These are phyloP conservation scores for Candida qinlingensis DNA, from an alignment of 805 yeast species.

Conservation along the genomic window DNA sequence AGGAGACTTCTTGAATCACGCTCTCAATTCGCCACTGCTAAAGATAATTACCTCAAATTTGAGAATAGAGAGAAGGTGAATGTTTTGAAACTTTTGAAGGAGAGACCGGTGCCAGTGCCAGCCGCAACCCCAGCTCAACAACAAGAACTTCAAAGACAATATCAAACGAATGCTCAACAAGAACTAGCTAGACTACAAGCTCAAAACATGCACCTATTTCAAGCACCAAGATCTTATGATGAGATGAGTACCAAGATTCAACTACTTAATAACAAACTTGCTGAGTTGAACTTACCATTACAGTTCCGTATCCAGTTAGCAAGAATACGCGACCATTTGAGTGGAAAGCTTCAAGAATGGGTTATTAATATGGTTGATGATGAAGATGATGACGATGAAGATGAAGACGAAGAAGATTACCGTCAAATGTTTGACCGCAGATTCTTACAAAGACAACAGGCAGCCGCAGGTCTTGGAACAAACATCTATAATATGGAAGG, in stretches of 20 bases:
- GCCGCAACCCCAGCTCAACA: not conserved
- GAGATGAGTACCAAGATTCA: not conserved
- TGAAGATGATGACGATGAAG: not conserved
- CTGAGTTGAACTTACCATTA: not conserved
- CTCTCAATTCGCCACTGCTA: not conserved
- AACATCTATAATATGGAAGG: not conserved
- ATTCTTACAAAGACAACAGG: not conserved
- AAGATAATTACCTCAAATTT: slow-evolving; percentile 1
- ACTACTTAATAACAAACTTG: slow-evolving; percentile 1
- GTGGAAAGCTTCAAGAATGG: too few species aligned
- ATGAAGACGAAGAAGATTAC: not conserved
- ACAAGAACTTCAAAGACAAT: not conserved
- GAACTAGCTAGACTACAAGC: not conserved
- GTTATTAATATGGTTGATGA: not conserved
- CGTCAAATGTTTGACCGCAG: not conserved
- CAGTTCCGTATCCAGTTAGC: not conserved
- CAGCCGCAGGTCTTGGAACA: not conserved
- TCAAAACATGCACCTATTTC: slow-evolving; percentile 1
- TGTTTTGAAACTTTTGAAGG: not conserved
- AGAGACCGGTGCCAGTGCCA: slow-evolving; percentile 1
- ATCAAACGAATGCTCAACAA: not conserved
- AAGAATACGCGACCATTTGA: too few species aligned
- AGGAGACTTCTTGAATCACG: not conserved
- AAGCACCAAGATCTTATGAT: not conserved
- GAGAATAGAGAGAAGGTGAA: slow-evolving; percentile 2